phyloP scores from a whole-genome alignment of 2,329 filamentous ascomycete genomes.

The Nakataea oryzae region DNA sequence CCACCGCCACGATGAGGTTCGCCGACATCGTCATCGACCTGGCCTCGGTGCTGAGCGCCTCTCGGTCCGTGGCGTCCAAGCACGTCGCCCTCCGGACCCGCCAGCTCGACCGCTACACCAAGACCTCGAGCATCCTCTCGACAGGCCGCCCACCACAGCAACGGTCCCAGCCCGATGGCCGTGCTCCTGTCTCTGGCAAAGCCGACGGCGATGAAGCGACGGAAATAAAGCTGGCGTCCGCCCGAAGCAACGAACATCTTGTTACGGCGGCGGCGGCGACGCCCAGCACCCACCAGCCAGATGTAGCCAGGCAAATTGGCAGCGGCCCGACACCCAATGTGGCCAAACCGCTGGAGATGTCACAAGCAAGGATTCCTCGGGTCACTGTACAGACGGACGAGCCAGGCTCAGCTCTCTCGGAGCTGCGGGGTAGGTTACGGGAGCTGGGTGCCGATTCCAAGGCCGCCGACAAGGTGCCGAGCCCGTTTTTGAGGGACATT shows the following conservation, averaged over 20 bases:
- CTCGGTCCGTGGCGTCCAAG: conserved; percentile 54
- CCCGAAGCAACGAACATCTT: neutral
- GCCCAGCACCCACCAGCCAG: neutral
- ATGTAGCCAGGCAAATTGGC: neutral
- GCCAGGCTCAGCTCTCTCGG: neutral
- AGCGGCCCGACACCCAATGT: neutral
- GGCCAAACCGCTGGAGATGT: neutral
- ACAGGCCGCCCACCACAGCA: conserved; percentile 13
- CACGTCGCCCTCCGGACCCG: conserved; percentile 47
- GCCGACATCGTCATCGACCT: conserved; percentile 59
- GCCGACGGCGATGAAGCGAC: neutral
- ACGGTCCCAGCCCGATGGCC: neutral
- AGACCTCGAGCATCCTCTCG: conserved; percentile 31
- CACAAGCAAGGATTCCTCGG: neutral
- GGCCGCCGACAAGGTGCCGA: neutral
- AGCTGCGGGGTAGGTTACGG: neutral
- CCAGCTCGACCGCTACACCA: conserved; percentile 40
- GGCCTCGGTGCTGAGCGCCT: conserved; percentile 59
- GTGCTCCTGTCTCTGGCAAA: neutral
- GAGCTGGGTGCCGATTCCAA: neutral
- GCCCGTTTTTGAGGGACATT: neutral
- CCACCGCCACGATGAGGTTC: conserved; percentile 37
- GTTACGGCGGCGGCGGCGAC: neutral
- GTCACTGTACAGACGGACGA: neutral
- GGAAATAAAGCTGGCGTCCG: neutral